These are phyloP conservation scores for Eucalyptus pauciflora DNA, from an alignment of 345 rosid species.

Conservation along the genomic window DNA sequence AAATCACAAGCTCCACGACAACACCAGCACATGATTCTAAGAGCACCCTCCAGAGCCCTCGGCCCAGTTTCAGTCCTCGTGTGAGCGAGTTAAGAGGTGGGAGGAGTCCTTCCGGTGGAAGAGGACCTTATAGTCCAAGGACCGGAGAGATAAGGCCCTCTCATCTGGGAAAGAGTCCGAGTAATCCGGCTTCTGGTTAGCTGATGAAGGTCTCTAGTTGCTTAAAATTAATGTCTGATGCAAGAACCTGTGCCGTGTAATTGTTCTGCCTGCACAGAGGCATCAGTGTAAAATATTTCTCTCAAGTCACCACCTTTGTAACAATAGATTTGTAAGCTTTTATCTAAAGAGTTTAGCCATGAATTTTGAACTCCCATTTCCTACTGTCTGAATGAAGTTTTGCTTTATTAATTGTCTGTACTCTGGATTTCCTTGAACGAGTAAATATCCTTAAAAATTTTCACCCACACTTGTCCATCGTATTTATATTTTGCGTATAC, in stretches of 20 bases:
- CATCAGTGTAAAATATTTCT: background rate
- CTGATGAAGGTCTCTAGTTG: background rate
- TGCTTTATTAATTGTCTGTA: background rate
- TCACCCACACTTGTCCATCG: background rate
- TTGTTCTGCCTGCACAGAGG: background rate
- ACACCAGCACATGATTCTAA: slow-evolving; percentile 42
- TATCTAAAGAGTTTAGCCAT: background rate
- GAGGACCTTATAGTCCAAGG: slow-evolving; percentile 35
- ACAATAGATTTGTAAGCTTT: background rate
- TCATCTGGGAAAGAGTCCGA: slow-evolving; percentile 63
- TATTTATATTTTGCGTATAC: background rate
- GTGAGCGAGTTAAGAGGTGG: slow-evolving; percentile 50
- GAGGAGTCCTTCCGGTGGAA: slow-evolving; percentile 45
- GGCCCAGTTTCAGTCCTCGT: slow-evolving; percentile 46
- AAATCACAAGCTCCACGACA: slow-evolving; percentile 53
- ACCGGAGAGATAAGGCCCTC: slow-evolving; percentile 26
- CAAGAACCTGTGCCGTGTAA: background rate
- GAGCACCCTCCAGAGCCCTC: slow-evolving; percentile 31
- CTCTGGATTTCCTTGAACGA: background rate
- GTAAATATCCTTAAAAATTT: background rate
- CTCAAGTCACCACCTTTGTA: background rate
- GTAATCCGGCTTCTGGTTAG: background rate
- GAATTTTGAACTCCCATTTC: background rate
- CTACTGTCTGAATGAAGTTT: background rate
- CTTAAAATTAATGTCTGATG: background rate